phyloP scores from a whole-genome alignment of 2,329 filamentous ascomycete species.

The Xylariaceae sp. region DNA sequence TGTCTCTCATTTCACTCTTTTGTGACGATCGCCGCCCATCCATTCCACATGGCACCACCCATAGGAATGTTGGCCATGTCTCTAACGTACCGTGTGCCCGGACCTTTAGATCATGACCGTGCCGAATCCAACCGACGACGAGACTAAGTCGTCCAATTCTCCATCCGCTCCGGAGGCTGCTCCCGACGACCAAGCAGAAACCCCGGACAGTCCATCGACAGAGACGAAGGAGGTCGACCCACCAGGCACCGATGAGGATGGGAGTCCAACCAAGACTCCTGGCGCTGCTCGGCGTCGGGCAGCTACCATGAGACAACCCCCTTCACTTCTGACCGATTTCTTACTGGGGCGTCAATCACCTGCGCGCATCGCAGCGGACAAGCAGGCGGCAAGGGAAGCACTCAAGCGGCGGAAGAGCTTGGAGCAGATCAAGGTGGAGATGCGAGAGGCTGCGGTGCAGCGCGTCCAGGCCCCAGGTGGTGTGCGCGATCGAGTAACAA shows the following conservation, averaged over 20 bases:
- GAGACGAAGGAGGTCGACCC: constrained; percentile 11
- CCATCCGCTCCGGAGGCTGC: constrained; percentile 16
- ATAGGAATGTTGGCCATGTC: constrained; percentile 23
- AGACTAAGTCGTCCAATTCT: constrained; percentile 26
- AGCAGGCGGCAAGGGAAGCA: constrained; percentile 33
- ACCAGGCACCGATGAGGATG: constrained; percentile 19
- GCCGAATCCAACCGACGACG: constrained; percentile 27
- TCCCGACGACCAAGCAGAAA: constrained; percentile 16
- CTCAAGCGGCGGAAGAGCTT: constrained; percentile 52
- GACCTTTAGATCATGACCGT: constrained; percentile 28
- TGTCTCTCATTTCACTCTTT: neutral
- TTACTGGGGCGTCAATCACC: constrained; percentile 37
- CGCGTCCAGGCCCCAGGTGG: constrained; percentile 60
- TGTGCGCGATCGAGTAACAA: constrained; percentile 74
- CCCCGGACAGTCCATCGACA: constrained; percentile 14
- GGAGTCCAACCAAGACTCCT: constrained; percentile 15
- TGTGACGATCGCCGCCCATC: constrained; percentile 11
- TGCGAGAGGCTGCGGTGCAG: constrained; percentile 55
- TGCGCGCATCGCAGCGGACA: constrained; percentile 49
- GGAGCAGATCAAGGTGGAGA: constrained; percentile 56
- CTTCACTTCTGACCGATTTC: constrained; percentile 30
- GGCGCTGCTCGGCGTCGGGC: constrained; percentile 24
- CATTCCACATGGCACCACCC: neutral
- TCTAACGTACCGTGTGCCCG: constrained; percentile 1
- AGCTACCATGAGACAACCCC: constrained; percentile 24